phyloP scores from a whole-genome alignment of 306 rosid genomes.

The Datisca glomerata region DNA sequence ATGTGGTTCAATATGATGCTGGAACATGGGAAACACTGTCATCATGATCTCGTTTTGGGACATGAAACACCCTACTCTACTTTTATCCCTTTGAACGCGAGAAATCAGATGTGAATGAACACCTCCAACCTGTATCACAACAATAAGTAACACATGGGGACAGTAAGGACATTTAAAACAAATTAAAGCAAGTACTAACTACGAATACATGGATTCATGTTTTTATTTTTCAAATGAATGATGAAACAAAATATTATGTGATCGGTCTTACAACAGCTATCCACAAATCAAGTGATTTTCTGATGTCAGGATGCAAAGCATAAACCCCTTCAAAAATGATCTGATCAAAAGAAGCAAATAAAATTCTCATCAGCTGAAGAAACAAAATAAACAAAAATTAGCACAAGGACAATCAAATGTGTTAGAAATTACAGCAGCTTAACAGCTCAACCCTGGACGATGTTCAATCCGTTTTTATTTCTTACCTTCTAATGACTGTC shows the following conservation, averaged over 20 bases:
- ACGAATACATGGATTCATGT: no score
- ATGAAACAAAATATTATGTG: no score
- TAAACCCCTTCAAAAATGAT: slow-evolving; percentile 95
- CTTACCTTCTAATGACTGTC: no score
- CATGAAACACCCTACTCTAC: slow-evolving; percentile 81
- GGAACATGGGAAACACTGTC: slow-evolving; percentile 98
- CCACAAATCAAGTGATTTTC: slow-evolving; percentile 92
- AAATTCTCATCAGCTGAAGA: slow-evolving; percentile 9
- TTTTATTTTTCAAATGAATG: no score
- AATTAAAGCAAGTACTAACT: no score
- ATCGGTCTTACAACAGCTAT: slow-evolving; percentile 23
- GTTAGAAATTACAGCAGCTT: no score
- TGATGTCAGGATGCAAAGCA: slow-evolving; percentile 94
- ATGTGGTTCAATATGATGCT: slow-evolving; percentile 94
- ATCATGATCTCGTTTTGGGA: slow-evolving; percentile 93
- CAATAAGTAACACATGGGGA: slow-evolving; percentile 3
- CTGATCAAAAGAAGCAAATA: slow-evolving; percentile 34
- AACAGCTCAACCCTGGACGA: no score
- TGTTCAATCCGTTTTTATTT: no score
- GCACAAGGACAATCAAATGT: no score
- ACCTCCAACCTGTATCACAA: slow-evolving; percentile 77
- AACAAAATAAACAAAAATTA: slow-evolving; percentile 9
- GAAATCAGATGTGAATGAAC: slow-evolving; percentile 98
- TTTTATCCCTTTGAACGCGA: slow-evolving; percentile 97
- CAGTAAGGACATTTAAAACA: no score